phyloP scores from a whole-genome alignment of 2,329 filamentous ascomycete genomes.

The Botrytis deweyae region DNA sequence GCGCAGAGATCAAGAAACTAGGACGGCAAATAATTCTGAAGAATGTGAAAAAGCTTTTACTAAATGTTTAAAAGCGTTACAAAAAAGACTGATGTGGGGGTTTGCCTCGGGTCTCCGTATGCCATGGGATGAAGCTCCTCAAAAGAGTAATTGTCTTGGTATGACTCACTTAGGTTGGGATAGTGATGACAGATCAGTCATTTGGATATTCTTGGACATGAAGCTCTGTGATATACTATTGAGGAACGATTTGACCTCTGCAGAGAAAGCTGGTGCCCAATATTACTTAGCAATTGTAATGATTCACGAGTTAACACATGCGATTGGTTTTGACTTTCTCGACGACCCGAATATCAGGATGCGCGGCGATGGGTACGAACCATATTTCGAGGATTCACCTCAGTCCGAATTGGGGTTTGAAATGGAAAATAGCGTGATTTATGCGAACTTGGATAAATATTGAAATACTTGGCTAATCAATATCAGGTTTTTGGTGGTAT shows the following conservation, averaged over 20 bases:
- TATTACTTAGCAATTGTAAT: constrained; percentile 1
- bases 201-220: constrained; percentile 5
- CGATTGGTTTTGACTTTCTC: not conserved
- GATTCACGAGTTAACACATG: constrained; percentile 13
- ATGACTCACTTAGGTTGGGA: not conserved
- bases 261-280: constrained; percentile 7
- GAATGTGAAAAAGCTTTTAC: not conserved
- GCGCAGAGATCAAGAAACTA: not conserved
- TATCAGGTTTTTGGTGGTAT: constrained; percentile 15
- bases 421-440: constrained; percentile 15
- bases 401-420: constrained; percentile 12
- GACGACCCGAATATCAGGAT: not conserved
- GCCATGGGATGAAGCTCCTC: not conserved
- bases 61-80: not conserved
- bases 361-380: not conserved
- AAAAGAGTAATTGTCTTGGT: not conserved
- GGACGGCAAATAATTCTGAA: not conserved
- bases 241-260: constrained; percentile 12
- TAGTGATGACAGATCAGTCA: not conserved
- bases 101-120: not conserved
- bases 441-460: not conserved
- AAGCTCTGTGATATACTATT: not conserved
- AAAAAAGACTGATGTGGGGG: not conserved
- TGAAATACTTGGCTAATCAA: not conserved
- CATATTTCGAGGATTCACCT: constrained; percentile 11